Base-by-base conservation (phyloP, 2,329 filamentous ascomycete species). In the Fusarium chuoi region DNA sequence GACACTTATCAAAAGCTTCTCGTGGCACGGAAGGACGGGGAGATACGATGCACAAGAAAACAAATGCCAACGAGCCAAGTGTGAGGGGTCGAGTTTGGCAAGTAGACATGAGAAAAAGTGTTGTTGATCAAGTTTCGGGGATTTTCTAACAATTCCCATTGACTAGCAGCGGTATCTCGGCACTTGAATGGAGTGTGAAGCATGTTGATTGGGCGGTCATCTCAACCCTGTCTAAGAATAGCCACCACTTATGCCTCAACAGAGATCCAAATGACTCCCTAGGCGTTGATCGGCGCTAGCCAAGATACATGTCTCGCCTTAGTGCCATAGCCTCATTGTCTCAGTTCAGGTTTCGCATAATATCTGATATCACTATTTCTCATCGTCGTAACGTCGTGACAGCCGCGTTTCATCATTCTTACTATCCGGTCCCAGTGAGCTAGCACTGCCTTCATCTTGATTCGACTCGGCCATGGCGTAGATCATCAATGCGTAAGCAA, bases 171-270 rank as follows among this genome's bases (percentile, higher is more conserved):
- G 30, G 30, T 15, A 42, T 42, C 1, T 42, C 22, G 41, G 24
- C 42, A 26, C 24, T 45, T 14, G 4, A 26, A 4, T 2, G 12
- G 28, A 22, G 6, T 4, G 13, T 20, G 13, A 28, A 28, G 0
- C 24, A 5, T 22, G 17, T 3, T 11, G 4, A 15, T 28, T 28
- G 13, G 24, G 18, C 11, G 24, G 13, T 15, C 5, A 28, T 22
- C 24, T 4, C 8, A 22, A 4, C 4, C 18, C 9, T 11, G 13
- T 28, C 18, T 4, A 22, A 22, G 18, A 22, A 22, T 0, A 42
- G 4, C n/a, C 14, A 1, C 3, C 1, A 38, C 36, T 11, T 4
- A 6, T 38, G 10, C 22, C 1, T 24, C 4, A 11, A 7, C 4
- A 14, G 6, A 46, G 44, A 15, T 28, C 24, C 8, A 3, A 24